phyloP scores from a whole-genome alignment of 2,329 filamentous ascomycete species.

The Colletotrichum spinosum region DNA sequence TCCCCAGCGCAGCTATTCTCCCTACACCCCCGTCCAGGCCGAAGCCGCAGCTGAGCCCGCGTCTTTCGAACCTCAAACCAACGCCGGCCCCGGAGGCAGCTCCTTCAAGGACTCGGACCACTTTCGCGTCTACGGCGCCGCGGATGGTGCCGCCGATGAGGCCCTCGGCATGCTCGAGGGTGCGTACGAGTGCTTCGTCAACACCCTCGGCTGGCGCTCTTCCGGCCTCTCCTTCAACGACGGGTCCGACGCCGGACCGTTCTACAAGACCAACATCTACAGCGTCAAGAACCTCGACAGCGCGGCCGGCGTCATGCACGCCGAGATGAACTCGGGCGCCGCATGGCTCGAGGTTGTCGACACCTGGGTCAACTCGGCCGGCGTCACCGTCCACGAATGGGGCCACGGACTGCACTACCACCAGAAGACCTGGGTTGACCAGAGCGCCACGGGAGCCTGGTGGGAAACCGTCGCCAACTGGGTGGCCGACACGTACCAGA shows the following conservation, averaged over 20 bases:
- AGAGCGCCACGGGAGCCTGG: conserved; percentile 60
- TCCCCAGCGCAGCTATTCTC: conserved; percentile 5
- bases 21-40: conserved; percentile 45
- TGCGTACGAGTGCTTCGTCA: conserved; percentile 55
- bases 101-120: conserved; percentile 49
- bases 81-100: conserved; percentile 47
- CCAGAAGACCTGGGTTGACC: conserved; percentile 57
- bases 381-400: conserved; percentile 61
- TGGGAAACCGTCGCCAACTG: conserved; percentile 64
- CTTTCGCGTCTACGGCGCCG: conserved; percentile 53
- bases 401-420: conserved; percentile 61
- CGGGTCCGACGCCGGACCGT: conserved; percentile 50
- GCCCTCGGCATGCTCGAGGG: conserved; percentile 57
- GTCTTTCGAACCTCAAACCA: conserved; percentile 45
- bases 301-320: conserved; percentile 57
- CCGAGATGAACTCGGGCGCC: conserved; percentile 52
- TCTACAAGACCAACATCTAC: conserved; percentile 61
- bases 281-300: conserved; percentile 48
- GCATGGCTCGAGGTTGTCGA: conserved; percentile 57
- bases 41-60: conserved; percentile 37
- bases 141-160: conserved; percentile 38
- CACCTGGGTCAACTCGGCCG: conserved; percentile 50
- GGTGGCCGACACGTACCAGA: conserved; percentile 61
- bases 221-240: conserved; percentile 51
- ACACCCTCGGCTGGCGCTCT: conserved; percentile 52